Conservation (phyloP, 257 asterid genomes). For the Solanum sejunctum region DNA sequence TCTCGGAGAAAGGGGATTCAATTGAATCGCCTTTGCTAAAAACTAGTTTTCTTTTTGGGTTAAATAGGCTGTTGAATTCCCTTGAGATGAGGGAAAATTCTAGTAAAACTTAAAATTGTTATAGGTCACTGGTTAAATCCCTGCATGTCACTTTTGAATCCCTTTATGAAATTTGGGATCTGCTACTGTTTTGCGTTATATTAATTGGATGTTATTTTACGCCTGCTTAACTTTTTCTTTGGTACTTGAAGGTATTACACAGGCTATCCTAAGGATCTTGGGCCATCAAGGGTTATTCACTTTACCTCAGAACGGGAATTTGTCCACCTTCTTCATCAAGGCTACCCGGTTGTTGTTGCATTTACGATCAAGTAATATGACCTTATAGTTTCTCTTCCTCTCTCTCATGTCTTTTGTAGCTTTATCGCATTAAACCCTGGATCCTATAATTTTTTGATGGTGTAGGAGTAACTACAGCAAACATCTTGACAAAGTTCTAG, state of each 20-base stretch:
- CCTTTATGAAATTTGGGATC: background rate
- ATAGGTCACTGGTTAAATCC: background rate
- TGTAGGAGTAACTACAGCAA: conserved; percentile 78
- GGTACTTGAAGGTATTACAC: conserved; percentile 56
- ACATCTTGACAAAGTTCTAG: conserved; percentile 76
- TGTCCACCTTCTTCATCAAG: conserved; percentile 89
- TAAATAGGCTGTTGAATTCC: background rate
- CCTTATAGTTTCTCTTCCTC: background rate
- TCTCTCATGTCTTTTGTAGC: background rate
- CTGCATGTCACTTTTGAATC: background rate
- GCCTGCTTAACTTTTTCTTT: background rate
- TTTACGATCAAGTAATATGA: conserved; percentile 72
- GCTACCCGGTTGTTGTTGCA: conserved; percentile 86
- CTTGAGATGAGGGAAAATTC: background rate
- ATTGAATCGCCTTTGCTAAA: background rate
- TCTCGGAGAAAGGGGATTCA: background rate
- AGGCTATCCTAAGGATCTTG: conserved; percentile 89
- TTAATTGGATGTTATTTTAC: background rate
- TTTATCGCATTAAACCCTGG: background rate
- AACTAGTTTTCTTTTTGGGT: background rate
- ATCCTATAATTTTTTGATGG: background rate
- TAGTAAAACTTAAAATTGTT: background rate
- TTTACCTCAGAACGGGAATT: conserved; percentile 91
- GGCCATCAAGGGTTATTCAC: conserved; percentile 69
- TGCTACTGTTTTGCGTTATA: background rate